Evolutionary conservation across 495 filamentous ascomycete genomes (phyloP), one percentile per base, ranked within the genome.

Genomic region (Talaromyces nanjingensis): DNA sequence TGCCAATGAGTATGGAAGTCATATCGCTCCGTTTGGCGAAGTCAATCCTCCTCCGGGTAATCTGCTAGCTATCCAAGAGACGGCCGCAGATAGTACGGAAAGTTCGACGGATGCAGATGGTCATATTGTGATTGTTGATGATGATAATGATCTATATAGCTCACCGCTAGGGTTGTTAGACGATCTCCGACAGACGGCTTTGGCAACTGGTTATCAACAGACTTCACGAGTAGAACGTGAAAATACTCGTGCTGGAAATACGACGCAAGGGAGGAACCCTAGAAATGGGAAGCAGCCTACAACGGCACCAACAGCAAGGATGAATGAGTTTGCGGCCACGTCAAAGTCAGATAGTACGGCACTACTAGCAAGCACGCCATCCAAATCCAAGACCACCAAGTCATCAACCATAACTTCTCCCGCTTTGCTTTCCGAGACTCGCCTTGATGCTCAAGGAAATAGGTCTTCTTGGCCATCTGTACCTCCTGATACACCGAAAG

Each of bases 1-100:
- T 47, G 82, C 86, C 29, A 84, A 87, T 67, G 84, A 87, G 67
- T 87, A 88, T 69, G 80, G 74, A 33, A 86, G 85, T 61, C 86
- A 88, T 67, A 80, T 86, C 29, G 85, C 86, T 7, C 86, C 86
- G 0, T 72, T 86, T 29, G 84, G 83, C 6, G 83, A 87, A 65
- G 82, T 88, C 57, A 71, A 74, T 31, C 75, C 77, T 54, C 69
- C 74, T 11, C 63, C 74, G 2, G 69, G 72, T 16, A 72, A 72
- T 20, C 65, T 80, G 5, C 65, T 74, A 25, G 70, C 79, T 1
- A 77, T 81, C 1, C 77, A 81, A 60, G 77, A 81, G 60, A 75
- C 72, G 1, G 75, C 69, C 47, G 16, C 34, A 0, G 34, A 60
- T 34, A 37, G 25, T 12, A 11, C 29, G 12, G 60, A 62, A 11